These are phyloP conservation scores for Eremochloa ophiuroides DNA, from an alignment of 176 grass and related monocot genomes.

Conservation along the genomic window DNA sequence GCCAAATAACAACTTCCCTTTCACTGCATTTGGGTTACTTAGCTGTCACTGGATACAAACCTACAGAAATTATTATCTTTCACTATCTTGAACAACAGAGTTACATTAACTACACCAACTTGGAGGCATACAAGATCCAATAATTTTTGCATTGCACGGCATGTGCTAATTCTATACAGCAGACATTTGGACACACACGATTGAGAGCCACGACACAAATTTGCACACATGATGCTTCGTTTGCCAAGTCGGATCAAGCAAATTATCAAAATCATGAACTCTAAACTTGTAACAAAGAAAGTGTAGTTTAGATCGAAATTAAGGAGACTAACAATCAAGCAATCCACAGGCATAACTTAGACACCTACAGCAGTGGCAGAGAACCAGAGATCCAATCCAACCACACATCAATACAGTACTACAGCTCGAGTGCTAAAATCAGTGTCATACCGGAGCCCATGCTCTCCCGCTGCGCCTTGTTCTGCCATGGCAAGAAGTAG, in stretches of 20 bases:
- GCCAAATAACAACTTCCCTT: background rate
- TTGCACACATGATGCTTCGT: background rate
- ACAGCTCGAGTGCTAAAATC: background rate
- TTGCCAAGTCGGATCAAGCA: background rate
- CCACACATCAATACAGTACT: background rate
- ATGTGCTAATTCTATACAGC: background rate
- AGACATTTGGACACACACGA: background rate
- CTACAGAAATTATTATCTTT: background rate
- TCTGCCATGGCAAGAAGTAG: constrained; percentile 97
- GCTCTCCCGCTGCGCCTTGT: constrained; percentile 96
- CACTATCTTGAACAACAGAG: background rate
- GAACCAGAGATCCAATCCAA: constrained; percentile 25
- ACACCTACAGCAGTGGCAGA: background rate
- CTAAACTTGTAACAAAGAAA: background rate
- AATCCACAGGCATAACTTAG: background rate
- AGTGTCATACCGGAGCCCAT: constrained; percentile 74
- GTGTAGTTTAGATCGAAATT: background rate
- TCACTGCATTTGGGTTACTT: background rate
- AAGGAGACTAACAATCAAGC: background rate
- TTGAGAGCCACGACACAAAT: background rate
- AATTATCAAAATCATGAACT: background rate
- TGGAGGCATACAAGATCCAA: background rate
- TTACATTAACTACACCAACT: background rate
- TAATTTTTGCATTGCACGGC: background rate
- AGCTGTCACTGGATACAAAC: background rate